phyloP scores from a whole-genome alignment of 257 asterid species.

The Capsicum baccatum region DNA sequence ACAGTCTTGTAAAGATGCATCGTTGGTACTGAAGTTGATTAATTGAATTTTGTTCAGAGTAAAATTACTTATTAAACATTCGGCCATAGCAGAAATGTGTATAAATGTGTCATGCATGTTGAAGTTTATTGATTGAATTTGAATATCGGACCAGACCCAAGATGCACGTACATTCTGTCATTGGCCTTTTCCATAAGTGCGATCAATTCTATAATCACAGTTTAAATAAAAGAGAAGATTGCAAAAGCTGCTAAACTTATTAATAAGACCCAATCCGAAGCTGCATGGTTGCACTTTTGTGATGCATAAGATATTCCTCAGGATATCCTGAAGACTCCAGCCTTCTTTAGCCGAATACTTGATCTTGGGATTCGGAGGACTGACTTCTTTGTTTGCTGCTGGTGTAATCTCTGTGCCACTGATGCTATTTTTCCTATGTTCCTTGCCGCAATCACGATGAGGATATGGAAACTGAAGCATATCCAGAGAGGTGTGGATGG shows the following conservation, averaged over 20 bases:
- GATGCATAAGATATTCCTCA: not conserved
- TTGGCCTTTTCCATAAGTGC: not conserved
- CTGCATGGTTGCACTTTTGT: conserved; percentile 17
- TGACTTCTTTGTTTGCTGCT: not conserved
- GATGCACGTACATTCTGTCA: not conserved
- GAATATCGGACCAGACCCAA: not conserved
- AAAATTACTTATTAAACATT: not conserved
- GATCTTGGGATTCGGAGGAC: not conserved
- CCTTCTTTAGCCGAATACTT: not conserved
- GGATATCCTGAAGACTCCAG: conserved; percentile 1
- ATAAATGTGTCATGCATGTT: not conserved
- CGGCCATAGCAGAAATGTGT: not conserved
- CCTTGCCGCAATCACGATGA: conserved; percentile 13
- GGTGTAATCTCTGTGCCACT: not conserved
- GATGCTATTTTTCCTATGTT: not conserved
- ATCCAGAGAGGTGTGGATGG: not conserved
- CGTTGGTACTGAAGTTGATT: not conserved
- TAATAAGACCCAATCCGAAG: not conserved
- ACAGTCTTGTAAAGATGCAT: not conserved
- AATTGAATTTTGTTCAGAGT: not conserved
- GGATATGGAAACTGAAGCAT: not conserved
- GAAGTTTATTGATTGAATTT: conserved; percentile 24
- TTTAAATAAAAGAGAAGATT: conserved; percentile 18
- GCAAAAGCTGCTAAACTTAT: not conserved
- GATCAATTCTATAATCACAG: not conserved